Base-by-base conservation (phyloP, 2,329 filamentous ascomycete species). In the Monosporascus sp. region DNA sequence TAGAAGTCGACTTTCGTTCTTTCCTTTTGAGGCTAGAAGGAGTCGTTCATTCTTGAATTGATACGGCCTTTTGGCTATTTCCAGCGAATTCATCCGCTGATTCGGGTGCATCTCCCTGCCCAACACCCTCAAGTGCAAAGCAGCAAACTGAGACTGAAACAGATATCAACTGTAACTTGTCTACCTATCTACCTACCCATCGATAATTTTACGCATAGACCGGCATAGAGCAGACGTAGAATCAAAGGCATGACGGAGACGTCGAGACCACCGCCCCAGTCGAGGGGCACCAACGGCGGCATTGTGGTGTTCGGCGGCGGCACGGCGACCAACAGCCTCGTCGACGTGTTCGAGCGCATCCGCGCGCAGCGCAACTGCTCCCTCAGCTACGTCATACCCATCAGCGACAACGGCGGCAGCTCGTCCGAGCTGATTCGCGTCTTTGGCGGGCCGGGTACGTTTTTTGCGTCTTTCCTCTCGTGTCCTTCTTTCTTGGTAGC, bases 381-480 rank as follows among this genome's bases (percentile, higher is more conserved):
- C 3, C 73, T 95, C 43, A 90, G 83, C 71, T 95, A 96, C 70
- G 85, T 97, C 54, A 96, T 97, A 50, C 93, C 93, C 37, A 96
- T 97, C 67, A 94, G 89, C 60, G 93, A 97, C 73, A 97, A 97
- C 71, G 93, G 93, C 48, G 93, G 93, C 39, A 95, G 89, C 62
- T 95, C 91, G 2, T 96, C 90, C 45, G 93, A 97, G 74, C 77
- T 97, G 64, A 96, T 97, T 60, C 82, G 94, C 37, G 91, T 97
- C 37, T 94, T 97, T 72, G 94, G 93, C 15, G 94, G 94, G 1
- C 93, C 93, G 59, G 93, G 93, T 87, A 73, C 52, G 72, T 62
- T 31, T 31, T 47, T 17, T 20, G 48, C 35, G 22, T 36, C 11
- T 15, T 37, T 39, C 36, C 22, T 24, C 35, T 31, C 17, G 14